A percentile compares a stretch with the other conserved stretches of the same genome.
phyloP scores from a whole-genome alignment of 2,329 filamentous ascomycete species.

The Diaporthe citriasiana region DNA sequence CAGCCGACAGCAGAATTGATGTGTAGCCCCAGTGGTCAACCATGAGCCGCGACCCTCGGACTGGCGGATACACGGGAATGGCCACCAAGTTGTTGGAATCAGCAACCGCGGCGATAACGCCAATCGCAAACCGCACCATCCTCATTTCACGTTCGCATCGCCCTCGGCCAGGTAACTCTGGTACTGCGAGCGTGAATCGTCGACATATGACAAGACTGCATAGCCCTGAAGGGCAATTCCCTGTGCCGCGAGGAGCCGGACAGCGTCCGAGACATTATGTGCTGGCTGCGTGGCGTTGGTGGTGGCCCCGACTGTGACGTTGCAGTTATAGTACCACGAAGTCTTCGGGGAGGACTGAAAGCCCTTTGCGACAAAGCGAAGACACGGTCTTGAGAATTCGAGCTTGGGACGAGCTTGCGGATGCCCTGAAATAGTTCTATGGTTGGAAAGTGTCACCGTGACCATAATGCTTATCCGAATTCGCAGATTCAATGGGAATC shows the following conservation, averaged over 20 bases:
- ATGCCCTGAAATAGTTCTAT: too few species aligned
- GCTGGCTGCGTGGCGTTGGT: slow-evolving; percentile 33
- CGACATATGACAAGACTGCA: slow-evolving; percentile 44
- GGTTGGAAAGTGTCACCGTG: too few species aligned
- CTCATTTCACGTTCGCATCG: slow-evolving; percentile 34
- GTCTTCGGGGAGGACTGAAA: slow-evolving; percentile 55
- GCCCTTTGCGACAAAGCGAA: slow-evolving; percentile 51
- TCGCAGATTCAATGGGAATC: too few species aligned
- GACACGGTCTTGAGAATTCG: too few species aligned
- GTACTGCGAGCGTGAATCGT: slow-evolving; percentile 49
- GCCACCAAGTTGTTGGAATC: slow-evolving; percentile 49
- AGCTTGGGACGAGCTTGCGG: too few species aligned
- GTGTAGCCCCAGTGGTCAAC: slow-evolving; percentile 52
- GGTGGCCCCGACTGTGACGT: slow-evolving; percentile 53
- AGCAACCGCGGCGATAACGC: slow-evolving; percentile 53
- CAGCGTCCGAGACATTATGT: slow-evolving; percentile 50
- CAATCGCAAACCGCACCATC: slow-evolving; percentile 54
- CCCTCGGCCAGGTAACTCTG: slow-evolving; percentile 60
- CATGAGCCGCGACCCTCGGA: slow-evolving; percentile 51
- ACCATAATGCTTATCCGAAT: too few species aligned
- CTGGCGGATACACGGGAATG: slow-evolving; percentile 49
- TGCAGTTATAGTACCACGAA: slow-evolving; percentile 59
- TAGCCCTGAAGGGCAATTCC: slow-evolving; percentile 60
- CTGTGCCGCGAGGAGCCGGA: slow-evolving; percentile 52
- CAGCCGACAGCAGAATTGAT: slow-evolving; percentile 47